Base-by-base conservation (phyloP, 306 rosid genomes). In the Corylus americana region DNA sequence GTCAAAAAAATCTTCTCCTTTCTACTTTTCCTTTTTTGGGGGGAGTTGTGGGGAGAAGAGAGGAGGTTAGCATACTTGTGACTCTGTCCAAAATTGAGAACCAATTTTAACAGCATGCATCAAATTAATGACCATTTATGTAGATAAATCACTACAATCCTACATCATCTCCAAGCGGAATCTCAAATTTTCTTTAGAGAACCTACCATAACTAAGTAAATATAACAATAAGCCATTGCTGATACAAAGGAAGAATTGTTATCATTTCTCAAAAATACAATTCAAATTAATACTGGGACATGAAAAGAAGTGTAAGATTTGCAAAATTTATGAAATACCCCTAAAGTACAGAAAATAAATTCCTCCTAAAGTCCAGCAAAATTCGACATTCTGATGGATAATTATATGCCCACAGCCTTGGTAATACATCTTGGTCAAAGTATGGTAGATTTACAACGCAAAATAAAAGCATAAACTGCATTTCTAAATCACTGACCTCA, bases 401-500 rank as follows among this genome's bases (percentile, higher is more conserved):
- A 62, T 62, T 35, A 47, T 16, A 74, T 83, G 55, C 67, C 70
- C 79, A 39, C 37, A 31, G 70, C 74, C 22, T 73, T 59, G 50
- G 42, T 14, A 37, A 53, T 61, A 66, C 42, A 48, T 20, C 62
- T 45, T 14, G 47, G 77, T 70, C 51, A 79, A 78, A 62, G 3
- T 77, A 35, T 42, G 74, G 44, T 18, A 70, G 22, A 22, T 27
- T 29, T 14, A 25, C 42, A 47, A 79, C 48, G 45, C 71, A 49
- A 75, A 63, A 69, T 63, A 35, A 76, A 69, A 84, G 80, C 1
- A 59, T 57, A 63, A 54, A 77, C 66, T 31, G 79, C 37, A 77
- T 73, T 59, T 75, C 63, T 81, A 63, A 82, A 86, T 81, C 78
- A 78, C 97, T 80, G 74, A 90, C 98, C 74, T 95, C 98, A 83